Base-by-base conservation (phyloP, 164 flowering plant species). In the Platanus orientalis region DNA sequence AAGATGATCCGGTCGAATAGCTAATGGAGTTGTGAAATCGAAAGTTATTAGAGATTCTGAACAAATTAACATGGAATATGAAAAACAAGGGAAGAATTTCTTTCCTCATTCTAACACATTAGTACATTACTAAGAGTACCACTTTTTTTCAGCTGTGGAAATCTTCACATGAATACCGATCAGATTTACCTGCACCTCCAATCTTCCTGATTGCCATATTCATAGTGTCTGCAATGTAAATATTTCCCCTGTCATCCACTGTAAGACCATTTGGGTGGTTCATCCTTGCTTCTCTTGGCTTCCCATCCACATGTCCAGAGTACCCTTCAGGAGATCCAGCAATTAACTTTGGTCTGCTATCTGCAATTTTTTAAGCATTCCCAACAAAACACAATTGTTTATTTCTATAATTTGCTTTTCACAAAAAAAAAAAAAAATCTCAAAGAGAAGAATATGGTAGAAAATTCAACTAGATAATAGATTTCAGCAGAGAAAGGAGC, bases 141-240 rank as follows among this genome's bases (percentile, higher is more conserved):
- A 17, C n/a, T 6, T 32, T 10, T 13, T 27, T 16, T 21, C 26
- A 7, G 20, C 13, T 42, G 27, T 24, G 5, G 21, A 6, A 29
- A 36, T 51, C 25, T 14, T 20, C 10, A 16, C 24, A 45, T 24
- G 21, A 39, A 27, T 27, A 60, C 20, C 49, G 16, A 28, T 20
- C 21, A 5, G 5, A 61, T 47, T 57, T 75, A 91, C 99, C 97
- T 73, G 90, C 64, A 70, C 88, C 96, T 64, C 97, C 84, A 57
- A 91, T 86, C 80, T 88, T 94, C 74, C 99, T 81, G 71, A 94
- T 89, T 17, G 88, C 96, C 90, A 83, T 86, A 73, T 94, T 94
- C 75, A 78, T 73, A 19, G 88, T 85, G 72, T 93, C 98, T 3
- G 98, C 98, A 54, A 92, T 60, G 62, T 94, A 91, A 58, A 94